Evolutionary conservation across 2,329 filamentous ascomycete genomes (phyloP), one percentile per base, ranked within the genome.

Genomic region (Daldinia sp.): DNA sequence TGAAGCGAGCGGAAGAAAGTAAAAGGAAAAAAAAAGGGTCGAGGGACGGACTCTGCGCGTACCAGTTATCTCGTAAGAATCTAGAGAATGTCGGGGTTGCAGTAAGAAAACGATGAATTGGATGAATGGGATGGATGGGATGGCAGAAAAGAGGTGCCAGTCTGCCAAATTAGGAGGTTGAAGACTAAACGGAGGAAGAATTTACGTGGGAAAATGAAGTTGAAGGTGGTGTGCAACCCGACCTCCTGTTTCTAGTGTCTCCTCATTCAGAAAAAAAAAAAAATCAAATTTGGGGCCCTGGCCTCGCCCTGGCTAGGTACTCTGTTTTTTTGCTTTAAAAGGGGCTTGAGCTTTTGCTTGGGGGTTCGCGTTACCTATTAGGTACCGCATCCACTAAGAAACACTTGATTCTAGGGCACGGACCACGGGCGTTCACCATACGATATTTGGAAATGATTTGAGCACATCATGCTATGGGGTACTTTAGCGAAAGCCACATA

Each of bases 1-100:
- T 72, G 70, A 72, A 75, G 70, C 72, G 75, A 73, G 73, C 53
- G 72, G 61, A 73, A 67, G 65, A 66, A 68, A 68, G 55, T 60
- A 39, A 15, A 39, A 60, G 54, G 63, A 10, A 23, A 55, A 28
- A 10, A 35, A 59, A 41, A 1, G 59, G 37, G 46, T 60, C 56
- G 53, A 60, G 56, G 68, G 61, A 61, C 61, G 62, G 61, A 59
- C 42, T 46, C 69, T 69, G 66, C 70, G 73, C 69, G 65, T 55
- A 58, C 63, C 51, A 56, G 41, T 65, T 65, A 60, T 63, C 67
- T 71, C 63, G 55, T 66, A 42, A 68, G 48, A 57, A 35, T 54
- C 41, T 71, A 71, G 68, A 71, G 65, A 69, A 71, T 69, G 66
- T 68, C 51, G 59, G 60, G 7, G 13, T 60, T 58, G 55, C 59